Evolutionary conservation across 1,284 basidiomycete species (phyloP), one percentile per base, ranked within the genome.

Genomic region (Blastosporella zonata): DNA sequence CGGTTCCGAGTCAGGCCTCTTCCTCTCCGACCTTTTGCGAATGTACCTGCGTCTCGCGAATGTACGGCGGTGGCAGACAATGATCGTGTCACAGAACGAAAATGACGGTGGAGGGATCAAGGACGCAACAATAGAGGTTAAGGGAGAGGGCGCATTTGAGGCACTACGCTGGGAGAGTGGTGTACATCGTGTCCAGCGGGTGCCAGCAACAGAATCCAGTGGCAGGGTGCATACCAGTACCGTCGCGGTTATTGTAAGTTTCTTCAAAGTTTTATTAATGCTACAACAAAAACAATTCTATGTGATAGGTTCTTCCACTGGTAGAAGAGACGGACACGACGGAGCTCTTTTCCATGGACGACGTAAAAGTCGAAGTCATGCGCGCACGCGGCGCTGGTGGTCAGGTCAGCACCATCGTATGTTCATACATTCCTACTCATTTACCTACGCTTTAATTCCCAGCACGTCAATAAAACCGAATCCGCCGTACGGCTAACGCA

Each of bases 401-500:
- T n/a, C 94, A 94, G 76, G 89, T 90, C 54, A 45, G 71, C n/a
- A n/a, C n/a, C n/a, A n/a, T 58, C 3, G 20, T 25, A 39, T 15
- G 13, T 35, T 15, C 9, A 17, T 43, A 8, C n/a, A 18, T 44
- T 35, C 20, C 18, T 28, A 17, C 2, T 38, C 15, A 18, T 5
- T 40, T 23, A 37, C 35, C 10, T 18, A 13, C 45, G 25, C 27
- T 46, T 15, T 15, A 40, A 49, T 36, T 54, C 58, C 42, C 61
- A 96, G 87, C 96, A 99, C 70, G 97, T 99, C 61, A 99, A 99
- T 72, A 93, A 92, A 77, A 99, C 96, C 0, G 97, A 99, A 68
- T 97, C 94, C 0, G 97, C 97, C 1, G 92, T 99, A n/a, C 86
- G 97, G 1, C 69, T 99, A 28, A 97, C 94, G 0, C 97, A 99